Evolutionary conservation across 139 green algal genomes (phyloP).

Genomic region (Closterium sp.): DNA sequence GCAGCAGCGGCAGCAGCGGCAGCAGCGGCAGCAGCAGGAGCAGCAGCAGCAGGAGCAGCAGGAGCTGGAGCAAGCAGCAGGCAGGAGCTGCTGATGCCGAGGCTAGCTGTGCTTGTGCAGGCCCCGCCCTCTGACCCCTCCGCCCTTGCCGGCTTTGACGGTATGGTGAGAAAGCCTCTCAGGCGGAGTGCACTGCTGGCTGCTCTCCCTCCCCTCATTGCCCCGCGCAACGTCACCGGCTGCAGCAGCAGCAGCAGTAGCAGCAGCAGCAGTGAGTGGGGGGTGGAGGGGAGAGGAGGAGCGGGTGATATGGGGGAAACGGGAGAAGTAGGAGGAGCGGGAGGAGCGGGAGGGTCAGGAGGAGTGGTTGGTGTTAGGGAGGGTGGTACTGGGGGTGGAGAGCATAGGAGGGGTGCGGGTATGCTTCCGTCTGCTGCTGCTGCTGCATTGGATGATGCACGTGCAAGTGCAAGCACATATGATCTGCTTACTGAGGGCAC

Average conservation of each 20-base stretch:
- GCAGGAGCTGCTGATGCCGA: not conserved
- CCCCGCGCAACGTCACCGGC: not conserved
- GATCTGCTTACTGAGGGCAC: not conserved
- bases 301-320: no score
- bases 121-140: not conserved
- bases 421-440: not conserved
- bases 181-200: not conserved
- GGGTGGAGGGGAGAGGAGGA: not conserved
- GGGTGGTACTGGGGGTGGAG: not conserved
- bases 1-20: no score
- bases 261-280: not conserved
- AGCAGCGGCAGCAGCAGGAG: no score
- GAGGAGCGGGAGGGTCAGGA: not conserved
- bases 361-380: not conserved
- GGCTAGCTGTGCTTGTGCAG: not conserved
- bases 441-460: not conserved
- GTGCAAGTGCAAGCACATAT: not conserved
- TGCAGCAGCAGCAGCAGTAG: not conserved
- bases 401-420: not conserved
- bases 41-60: no score
- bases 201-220: constrained; percentile 7
- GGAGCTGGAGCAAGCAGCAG: not conserved
- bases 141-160: constrained; percentile 11
- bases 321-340: no score
- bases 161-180: constrained; percentile 27